A percentile compares a stretch with the other conserved stretches of the same genome.
Evolutionary conservation across 176 grass and related monocot species (phyloP).

Genomic region (Eragrostis curvula): DNA sequence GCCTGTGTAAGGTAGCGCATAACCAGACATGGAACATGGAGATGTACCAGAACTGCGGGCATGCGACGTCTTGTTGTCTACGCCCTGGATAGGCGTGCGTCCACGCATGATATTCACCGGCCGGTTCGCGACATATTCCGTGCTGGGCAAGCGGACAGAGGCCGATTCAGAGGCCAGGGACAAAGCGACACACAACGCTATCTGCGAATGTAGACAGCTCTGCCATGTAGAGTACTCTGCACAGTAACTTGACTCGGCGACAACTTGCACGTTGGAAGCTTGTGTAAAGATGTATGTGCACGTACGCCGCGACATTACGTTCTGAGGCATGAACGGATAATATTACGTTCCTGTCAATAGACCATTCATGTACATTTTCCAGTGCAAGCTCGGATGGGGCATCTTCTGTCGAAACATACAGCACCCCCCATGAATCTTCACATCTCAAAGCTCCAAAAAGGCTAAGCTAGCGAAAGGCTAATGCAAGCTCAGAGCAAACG

Average conservation of each 20-base stretch:
- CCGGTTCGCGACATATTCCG: slow-evolving; percentile 23
- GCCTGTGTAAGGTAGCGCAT: neutral
- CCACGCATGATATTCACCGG: neutral
- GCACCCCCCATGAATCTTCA: neutral
- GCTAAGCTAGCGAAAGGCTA: too few species aligned
- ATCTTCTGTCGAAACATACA: neutral
- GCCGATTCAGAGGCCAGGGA: neutral
- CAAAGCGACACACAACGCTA: neutral
- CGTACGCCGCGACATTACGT: neutral
- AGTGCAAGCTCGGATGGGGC: neutral
- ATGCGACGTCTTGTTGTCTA: slow-evolving; percentile 6
- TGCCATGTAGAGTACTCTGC: neutral
- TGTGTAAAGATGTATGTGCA: neutral
- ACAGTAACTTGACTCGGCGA: neutral
- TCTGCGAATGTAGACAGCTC: neutral
- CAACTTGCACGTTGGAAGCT: slow-evolving; percentile 2
- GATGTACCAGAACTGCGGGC: neutral
- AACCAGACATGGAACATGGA: neutral
- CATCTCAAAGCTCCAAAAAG: neutral
- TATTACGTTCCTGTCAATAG: neutral
- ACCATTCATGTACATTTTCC: neutral
- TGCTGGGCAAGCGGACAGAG: neutral
- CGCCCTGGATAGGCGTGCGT: neutral
- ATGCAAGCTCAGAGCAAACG: too few species aligned
- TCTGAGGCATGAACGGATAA: too few species aligned